These are phyloP conservation scores for Boletellus dicymbophilus DNA, from an alignment of 1,284 basidiomycete species.

Conservation along the genomic window DNA sequence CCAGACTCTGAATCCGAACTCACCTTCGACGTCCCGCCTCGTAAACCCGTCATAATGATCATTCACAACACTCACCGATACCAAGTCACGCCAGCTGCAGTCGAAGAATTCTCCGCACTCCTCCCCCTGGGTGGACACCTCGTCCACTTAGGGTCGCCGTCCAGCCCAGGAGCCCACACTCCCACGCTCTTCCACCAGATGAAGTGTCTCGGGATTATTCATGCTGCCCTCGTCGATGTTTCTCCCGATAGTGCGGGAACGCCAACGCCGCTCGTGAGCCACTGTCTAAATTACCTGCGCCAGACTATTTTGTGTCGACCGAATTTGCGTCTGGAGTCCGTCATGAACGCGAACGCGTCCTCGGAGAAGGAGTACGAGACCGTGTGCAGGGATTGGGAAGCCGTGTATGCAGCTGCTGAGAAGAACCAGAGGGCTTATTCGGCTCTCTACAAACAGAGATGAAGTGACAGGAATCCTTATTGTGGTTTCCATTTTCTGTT, in stretches of 20 bases:
- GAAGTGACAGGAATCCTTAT: too few relatives aligned
- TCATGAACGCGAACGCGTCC: neutral
- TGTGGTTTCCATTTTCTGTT: too few relatives aligned
- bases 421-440: constrained; percentile 4
- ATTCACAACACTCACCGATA: constrained; percentile 5
- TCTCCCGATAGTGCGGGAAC: neutral
- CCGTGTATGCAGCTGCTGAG: constrained; percentile 5
- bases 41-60: constrained; percentile 2
- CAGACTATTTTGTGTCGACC: constrained; percentile 29
- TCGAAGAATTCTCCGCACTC: constrained; percentile 5
- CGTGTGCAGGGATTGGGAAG: constrained; percentile 12
- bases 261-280: constrained; percentile 16
- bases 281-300: constrained; percentile 34
- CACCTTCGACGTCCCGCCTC: constrained; percentile 1
- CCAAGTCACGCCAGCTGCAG: neutral
- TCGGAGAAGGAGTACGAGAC: constrained; percentile 11
- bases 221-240: neutral
- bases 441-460: neutral
- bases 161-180: constrained; percentile 21
- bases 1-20: too few relatives aligned
- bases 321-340: constrained; percentile 15
- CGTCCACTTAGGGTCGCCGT: constrained; percentile 9
- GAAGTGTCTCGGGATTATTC: constrained; percentile 29
- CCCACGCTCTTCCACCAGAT: constrained; percentile 35
- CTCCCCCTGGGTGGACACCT: constrained; percentile 8